Evolutionary conservation across 176 grass and related monocot species (phyloP).

Genomic region (Oryza glumipatula): DNA sequence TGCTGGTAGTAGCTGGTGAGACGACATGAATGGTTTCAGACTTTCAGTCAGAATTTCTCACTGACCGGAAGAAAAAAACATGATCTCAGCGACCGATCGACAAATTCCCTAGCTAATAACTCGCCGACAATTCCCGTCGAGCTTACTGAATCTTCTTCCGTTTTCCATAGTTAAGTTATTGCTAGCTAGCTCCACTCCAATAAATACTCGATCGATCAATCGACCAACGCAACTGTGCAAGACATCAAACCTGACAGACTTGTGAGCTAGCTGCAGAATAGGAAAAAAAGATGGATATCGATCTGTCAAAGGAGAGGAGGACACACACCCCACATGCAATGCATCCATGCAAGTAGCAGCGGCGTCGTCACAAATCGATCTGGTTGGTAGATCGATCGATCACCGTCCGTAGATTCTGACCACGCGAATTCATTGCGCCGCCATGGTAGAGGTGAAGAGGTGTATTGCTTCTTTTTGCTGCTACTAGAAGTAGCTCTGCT

Average conservation of each 20-base stretch:
- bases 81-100: no score
- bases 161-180: background rate
- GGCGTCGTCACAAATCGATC: background rate
- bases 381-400: no score
- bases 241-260: background rate
- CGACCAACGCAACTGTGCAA: background rate
- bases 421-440: conserved; percentile 52
- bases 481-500: background rate
- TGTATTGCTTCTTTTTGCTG: background rate
- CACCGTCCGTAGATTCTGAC: background rate
- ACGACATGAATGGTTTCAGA: no score
- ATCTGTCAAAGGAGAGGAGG: background rate
- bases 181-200: background rate
- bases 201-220: background rate
- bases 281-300: background rate
- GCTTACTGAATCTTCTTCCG: background rate
- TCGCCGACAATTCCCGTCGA: no score
- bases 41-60: no score
- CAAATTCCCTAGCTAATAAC: no score
- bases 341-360: background rate
- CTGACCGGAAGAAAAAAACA: no score
- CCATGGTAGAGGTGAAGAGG: conserved; percentile 5
- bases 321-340: background rate
- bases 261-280: background rate
- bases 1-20: no score